Base-by-base conservation (phyloP, 129 eudicot species). In the Erigeron canadensis region DNA sequence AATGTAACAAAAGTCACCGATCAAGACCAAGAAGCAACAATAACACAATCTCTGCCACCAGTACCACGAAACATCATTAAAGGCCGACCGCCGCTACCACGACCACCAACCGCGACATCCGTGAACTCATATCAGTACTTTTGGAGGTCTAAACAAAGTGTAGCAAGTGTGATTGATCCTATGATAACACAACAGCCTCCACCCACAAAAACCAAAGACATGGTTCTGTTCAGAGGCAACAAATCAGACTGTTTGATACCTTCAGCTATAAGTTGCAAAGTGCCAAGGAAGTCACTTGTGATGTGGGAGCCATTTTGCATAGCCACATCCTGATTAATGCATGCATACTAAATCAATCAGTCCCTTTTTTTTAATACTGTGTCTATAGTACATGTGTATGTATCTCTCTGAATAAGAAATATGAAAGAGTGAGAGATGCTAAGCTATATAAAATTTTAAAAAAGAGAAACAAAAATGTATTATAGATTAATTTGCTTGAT, bases 281-380 rank as follows among this genome's bases (percentile, higher is more conserved):
- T 89, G 79, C 69, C 71, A 21, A 83, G 86, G 70, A 85, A 84
- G 69, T 81, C 95, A 11, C 70, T 83, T 16, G 44, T 83, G 38
- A 48, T 80, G 67, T 86, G 89, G 96, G 95, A 89, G 84, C 89
- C 96, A 37, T 81, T 82, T 80, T 91, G 97, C 89, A 81, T 91
- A 51, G 96, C 96, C 75, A 88, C 97, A 67, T 88, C 94, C 76
- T 87, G 79, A 84, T 43, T 47, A 28, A 61, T 39, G 23, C 34
- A 37, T 11, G 19, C 62, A 23, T 61, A 28, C 34, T 28, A 16
- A 41, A 39, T 65, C 34, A 37, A 12, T 63, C 10, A 19, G 7
- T 13, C 19, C 15, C 16, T 80, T 18, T 21, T 17, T 56, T 17
- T 19, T 12, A 23, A 46, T 65, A 60, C 43, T 13, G 50, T 48